Percentiles rank a stretch among this genome's conserved stretches.
These are phyloP conservation scores for Aspergillus haitiensis DNA, from an alignment of 495 filamentous ascomycete genomes.

Conservation along the genomic window DNA sequence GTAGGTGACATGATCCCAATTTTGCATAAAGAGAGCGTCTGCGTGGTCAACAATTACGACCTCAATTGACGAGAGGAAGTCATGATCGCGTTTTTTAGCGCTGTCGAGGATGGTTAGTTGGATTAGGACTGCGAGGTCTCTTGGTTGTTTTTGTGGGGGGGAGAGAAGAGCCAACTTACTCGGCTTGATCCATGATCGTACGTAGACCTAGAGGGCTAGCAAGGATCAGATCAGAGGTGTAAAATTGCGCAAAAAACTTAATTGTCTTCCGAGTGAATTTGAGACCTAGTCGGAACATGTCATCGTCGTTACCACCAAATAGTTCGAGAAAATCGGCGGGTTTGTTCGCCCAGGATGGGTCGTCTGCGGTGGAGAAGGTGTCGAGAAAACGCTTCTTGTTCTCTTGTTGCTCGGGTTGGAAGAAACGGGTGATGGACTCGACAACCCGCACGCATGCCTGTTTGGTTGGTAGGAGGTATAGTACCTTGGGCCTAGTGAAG, in stretches of 20 bases:
- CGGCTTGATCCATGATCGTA: constrained; percentile 78
- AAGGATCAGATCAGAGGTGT: constrained; percentile 92
- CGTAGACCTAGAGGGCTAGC: constrained; percentile 85
- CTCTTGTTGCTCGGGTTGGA: constrained; percentile 85
- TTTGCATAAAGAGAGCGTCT: constrained; percentile 94
- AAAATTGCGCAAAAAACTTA: constrained; percentile 94
- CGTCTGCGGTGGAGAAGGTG: constrained; percentile 64
- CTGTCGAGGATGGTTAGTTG: constrained; percentile 30
- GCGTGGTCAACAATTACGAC: constrained; percentile 87
- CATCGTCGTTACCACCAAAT: constrained; percentile 92
- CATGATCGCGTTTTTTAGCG: constrained; percentile 77
- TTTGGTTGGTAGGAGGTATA: constrained; percentile 84
- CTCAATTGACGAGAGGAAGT: constrained; percentile 93
- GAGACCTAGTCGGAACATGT: constrained; percentile 89
- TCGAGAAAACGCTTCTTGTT: constrained; percentile 92
- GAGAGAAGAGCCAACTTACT: constrained; percentile 33
- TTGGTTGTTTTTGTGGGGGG: neutral
- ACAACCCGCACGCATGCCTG: constrained; percentile 78
- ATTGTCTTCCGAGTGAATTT: constrained; percentile 95
- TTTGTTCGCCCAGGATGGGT: constrained; percentile 66
- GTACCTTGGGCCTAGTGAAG: constrained; percentile 89
- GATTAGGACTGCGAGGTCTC: neutral
- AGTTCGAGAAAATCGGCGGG: constrained; percentile 87
- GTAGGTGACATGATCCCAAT: constrained; percentile 93
- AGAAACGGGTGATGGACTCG: constrained; percentile 68